These are phyloP conservation scores for Emericellopsis cladophorae DNA, from an alignment of 2,329 filamentous ascomycete species.

Conservation along the genomic window DNA sequence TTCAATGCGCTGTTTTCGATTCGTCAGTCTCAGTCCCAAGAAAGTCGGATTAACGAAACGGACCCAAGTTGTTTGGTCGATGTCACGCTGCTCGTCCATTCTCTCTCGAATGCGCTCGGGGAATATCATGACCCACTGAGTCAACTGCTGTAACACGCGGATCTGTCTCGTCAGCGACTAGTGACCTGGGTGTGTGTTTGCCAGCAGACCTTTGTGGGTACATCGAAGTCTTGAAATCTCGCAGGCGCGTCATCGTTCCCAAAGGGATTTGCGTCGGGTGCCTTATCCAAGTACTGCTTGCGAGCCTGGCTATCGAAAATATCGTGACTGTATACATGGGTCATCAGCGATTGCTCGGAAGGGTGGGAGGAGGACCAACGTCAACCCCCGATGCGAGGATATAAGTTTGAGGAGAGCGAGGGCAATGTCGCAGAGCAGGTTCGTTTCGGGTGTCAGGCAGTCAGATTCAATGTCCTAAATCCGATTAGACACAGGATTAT, in stretches of 20 bases:
- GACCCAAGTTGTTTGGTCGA: slow-evolving; percentile 77
- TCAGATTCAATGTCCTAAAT: slow-evolving; percentile 74
- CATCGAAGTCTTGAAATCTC: slow-evolving; percentile 70
- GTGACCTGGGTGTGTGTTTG: not conserved
- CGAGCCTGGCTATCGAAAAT: slow-evolving; percentile 90
- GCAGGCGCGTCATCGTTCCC: slow-evolving; percentile 60
- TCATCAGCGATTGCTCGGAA: slow-evolving; percentile 3
- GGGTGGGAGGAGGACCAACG: slow-evolving; percentile 42
- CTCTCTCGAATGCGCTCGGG: slow-evolving; percentile 76
- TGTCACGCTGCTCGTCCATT: slow-evolving; percentile 72
- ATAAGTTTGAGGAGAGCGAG: slow-evolving; percentile 83
- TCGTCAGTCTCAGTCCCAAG: slow-evolving; percentile 8
- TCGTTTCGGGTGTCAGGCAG: slow-evolving; percentile 69
- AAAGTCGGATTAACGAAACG: slow-evolving; percentile 13
- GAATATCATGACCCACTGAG: slow-evolving; percentile 78
- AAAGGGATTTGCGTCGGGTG: slow-evolving; percentile 71
- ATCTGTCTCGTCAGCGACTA: slow-evolving; percentile 30
- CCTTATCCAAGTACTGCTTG: slow-evolving; percentile 76
- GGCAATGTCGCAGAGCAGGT: slow-evolving; percentile 67
- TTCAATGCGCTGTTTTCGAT: slow-evolving; percentile 49
- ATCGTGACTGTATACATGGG: slow-evolving; percentile 46
- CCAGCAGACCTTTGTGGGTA: slow-evolving; percentile 57
- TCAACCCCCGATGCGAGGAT: slow-evolving; percentile 84
- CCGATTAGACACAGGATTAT: slow-evolving; percentile 4
- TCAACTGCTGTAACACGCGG: slow-evolving; percentile 73